These are phyloP conservation scores for Selenicereus undatus DNA, from an alignment of 148 eudicot species.

Conservation along the genomic window DNA sequence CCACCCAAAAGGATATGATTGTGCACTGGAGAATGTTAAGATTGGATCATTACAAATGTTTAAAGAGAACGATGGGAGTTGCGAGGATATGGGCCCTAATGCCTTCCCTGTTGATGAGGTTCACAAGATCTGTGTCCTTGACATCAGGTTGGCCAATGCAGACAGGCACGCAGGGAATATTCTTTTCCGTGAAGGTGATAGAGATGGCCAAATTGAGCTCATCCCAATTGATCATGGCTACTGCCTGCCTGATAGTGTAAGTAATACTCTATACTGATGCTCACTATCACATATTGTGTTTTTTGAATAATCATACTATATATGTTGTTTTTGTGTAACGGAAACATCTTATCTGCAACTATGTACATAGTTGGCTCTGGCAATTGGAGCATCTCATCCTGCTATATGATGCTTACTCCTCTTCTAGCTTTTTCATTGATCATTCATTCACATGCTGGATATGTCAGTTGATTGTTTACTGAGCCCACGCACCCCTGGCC, in stretches of 20 bases:
- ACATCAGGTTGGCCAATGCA: conserved; percentile 71
- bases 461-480: background rate
- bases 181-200: conserved; percentile 39
- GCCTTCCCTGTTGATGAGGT: conserved; percentile 74
- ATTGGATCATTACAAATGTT: conserved; percentile 75
- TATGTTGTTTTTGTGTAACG: background rate
- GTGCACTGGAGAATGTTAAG: conserved; percentile 32
- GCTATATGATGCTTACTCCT: background rate
- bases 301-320: background rate
- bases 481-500: background rate
- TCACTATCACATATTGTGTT: background rate
- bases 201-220: conserved; percentile 40
- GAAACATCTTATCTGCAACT: background rate
- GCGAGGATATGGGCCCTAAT: conserved; percentile 75
- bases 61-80: conserved; percentile 57
- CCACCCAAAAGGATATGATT: conserved; percentile 55
- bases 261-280: conserved; percentile 11
- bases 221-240: conserved; percentile 92
- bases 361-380: background rate
- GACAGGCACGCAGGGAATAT: conserved; percentile 90
- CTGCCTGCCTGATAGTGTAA: conserved; percentile 83
- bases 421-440: background rate
- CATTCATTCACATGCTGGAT: background rate
- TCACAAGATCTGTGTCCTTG: conserved; percentile 71
- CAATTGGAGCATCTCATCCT: background rate